A percentile compares a stretch with the other conserved stretches of the same genome.
phyloP scores from a whole-genome alignment of 768 basidiomycete genomes.

The Tephrocybe rancida region DNA sequence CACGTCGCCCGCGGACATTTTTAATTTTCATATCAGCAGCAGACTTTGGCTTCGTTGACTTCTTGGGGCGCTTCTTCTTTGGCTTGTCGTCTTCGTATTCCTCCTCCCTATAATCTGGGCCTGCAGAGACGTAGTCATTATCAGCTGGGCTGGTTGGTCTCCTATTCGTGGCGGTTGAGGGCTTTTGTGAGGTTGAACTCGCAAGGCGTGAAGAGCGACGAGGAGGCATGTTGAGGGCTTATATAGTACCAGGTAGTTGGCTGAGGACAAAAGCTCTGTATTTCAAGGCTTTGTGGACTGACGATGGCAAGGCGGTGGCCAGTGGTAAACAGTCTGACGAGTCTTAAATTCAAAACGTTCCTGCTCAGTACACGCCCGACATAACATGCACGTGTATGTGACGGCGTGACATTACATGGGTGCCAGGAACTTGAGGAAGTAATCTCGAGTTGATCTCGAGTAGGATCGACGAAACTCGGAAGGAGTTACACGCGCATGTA shows the following conservation, averaged over 20 bases:
- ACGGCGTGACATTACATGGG: too few species aligned
- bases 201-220: not conserved
- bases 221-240: not conserved
- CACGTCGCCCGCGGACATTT: constrained; percentile 15
- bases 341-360: too few species aligned
- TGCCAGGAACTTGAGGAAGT: too few species aligned
- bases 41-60: not conserved
- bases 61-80: not conserved
- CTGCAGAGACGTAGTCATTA: not conserved
- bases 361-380: not conserved
- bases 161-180: not conserved
- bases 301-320: too few species aligned
- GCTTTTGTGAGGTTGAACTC: not conserved
- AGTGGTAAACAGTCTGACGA: too few species aligned
- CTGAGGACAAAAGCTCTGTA: too few species aligned
- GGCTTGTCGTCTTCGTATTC: not conserved
- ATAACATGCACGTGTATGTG: not conserved
- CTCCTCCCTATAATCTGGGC: not conserved
- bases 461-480: too few species aligned
- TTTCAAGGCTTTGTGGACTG: too few species aligned
- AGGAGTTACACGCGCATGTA: too few species aligned
- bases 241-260: too few species aligned
- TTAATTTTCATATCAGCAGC: not conserved
- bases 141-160: not conserved
- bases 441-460: too few species aligned